Conservation (phyloP, 163 green algal genomes). For the Prototheca wickerhamii region DNA sequence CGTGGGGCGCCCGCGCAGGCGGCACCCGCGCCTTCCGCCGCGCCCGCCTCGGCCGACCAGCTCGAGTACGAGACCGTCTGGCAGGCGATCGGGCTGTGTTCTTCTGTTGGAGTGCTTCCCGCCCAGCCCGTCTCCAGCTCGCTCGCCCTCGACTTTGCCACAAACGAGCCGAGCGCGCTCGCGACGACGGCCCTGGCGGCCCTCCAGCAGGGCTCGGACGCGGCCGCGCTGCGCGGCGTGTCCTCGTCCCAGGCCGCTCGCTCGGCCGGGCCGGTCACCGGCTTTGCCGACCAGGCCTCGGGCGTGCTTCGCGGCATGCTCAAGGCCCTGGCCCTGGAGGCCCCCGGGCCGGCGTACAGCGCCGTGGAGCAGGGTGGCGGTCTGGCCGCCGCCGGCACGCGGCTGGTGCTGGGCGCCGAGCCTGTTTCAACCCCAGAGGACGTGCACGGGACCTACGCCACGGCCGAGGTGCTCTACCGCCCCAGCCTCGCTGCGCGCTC, state of each 20-base stretch:
- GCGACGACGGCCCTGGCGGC: not conserved
- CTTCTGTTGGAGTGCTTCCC: not conserved
- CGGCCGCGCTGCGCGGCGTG: not conserved
- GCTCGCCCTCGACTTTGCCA: not conserved
- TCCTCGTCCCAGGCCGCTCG: not conserved
- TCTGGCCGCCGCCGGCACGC: not conserved
- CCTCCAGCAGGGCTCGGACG: not conserved
- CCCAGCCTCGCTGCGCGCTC: not conserved
- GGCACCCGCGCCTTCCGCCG: not conserved
- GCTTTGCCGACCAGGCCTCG: not conserved
- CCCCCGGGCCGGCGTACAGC: not conserved
- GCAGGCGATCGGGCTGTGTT: not conserved
- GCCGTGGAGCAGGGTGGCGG: not conserved
- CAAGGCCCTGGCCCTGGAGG: constrained; percentile 22
- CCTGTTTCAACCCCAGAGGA: too few relatives aligned
- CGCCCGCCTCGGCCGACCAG: not conserved
- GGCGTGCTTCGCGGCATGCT: constrained; percentile 17
- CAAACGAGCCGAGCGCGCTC: too few relatives aligned
- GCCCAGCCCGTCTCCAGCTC: not conserved
- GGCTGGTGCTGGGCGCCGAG: not conserved
- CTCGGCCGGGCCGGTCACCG: not conserved
- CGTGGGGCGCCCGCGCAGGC: not conserved
- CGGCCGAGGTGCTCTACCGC: not conserved
- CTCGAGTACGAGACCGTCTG: not conserved
- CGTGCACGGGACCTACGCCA: too few relatives aligned